These are phyloP conservation scores for Solanum hybrid DNA, from an alignment of 305 asterid genomes.

Conservation along the genomic window DNA sequence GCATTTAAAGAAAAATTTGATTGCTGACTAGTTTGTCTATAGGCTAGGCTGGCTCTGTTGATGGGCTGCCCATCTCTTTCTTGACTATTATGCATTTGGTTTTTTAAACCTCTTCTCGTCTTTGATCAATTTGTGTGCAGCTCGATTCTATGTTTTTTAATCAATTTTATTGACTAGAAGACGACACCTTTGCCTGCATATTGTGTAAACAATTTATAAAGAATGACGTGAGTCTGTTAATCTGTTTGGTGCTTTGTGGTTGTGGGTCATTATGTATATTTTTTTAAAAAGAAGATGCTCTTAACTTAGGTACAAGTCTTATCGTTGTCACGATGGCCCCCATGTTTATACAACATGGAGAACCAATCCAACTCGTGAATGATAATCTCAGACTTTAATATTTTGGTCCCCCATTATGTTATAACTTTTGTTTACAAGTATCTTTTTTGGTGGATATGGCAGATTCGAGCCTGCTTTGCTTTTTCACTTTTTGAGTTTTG, in stretches of 20 bases:
- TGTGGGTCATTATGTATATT: not conserved
- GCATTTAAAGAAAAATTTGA: not conserved
- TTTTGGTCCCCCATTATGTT: not conserved
- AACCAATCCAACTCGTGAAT: not conserved
- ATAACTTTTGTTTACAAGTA: not conserved
- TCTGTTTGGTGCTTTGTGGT: not conserved
- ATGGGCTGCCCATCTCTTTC: slow-evolving; percentile 3
- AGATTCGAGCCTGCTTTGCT: not conserved
- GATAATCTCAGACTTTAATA: not conserved
- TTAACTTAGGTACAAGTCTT: not conserved
- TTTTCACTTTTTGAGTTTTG: not conserved
- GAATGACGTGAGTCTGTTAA: not conserved
- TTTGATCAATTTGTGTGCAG: not conserved
- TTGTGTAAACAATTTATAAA: not conserved
- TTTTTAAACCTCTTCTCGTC: no score
- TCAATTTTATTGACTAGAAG: not conserved
- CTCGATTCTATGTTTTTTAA: not conserved
- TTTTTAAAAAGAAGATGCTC: not conserved
- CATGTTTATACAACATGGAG: not conserved
- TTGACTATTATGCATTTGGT: not conserved
- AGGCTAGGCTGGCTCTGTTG: slow-evolving; percentile 12
- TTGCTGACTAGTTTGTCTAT: slow-evolving; percentile 11
- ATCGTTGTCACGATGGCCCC: not conserved
- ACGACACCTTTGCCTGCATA: not conserved
- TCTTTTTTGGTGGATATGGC: not conserved